Evolutionary conservation across 78 protist genomes (phyloP).

Genomic region (Goniomonas avonlea): DNA sequence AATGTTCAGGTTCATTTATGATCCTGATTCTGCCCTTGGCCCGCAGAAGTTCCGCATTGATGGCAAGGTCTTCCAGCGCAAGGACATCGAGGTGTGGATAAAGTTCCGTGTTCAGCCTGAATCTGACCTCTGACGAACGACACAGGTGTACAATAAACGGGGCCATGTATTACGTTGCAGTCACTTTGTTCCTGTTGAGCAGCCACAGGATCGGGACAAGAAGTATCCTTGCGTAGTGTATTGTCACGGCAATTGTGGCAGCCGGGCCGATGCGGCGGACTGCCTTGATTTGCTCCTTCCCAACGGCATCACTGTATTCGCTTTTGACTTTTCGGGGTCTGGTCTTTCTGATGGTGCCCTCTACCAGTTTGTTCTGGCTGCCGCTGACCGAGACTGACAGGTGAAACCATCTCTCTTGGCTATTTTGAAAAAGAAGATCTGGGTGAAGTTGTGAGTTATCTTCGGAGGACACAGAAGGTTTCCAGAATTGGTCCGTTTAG

Average conservation of each 20-base stretch:
- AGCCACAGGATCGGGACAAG: background rate
- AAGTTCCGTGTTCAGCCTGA: background rate
- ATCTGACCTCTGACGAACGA: no score
- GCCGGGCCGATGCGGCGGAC: background rate
- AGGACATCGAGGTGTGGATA: background rate
- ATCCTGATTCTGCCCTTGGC: conserved; percentile 3
- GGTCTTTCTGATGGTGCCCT: conserved; percentile 6
- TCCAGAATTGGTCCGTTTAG: background rate
- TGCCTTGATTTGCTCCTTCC: conserved; percentile 17
- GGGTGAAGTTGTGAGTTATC: background rate
- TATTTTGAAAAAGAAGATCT: conserved; percentile 3
- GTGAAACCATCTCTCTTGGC: conserved; percentile 13
- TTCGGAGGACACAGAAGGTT: background rate
- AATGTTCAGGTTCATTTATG: background rate
- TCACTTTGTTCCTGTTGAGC: background rate
- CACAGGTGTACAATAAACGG: conserved; percentile 2
- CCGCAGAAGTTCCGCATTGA: conserved; percentile 10
- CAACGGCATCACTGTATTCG: background rate
- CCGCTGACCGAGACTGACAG: background rate
- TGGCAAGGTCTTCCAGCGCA: conserved; percentile 10
- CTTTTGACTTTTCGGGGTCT: conserved; percentile 10
- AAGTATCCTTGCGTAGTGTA: conserved; percentile 12
- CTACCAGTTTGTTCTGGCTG: background rate
- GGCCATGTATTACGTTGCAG: background rate
- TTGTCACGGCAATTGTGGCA: conserved; percentile 16